These are phyloP conservation scores for Lasiodiplodia theobromae DNA, from an alignment of 2,329 filamentous ascomycete species.

Conservation along the genomic window DNA sequence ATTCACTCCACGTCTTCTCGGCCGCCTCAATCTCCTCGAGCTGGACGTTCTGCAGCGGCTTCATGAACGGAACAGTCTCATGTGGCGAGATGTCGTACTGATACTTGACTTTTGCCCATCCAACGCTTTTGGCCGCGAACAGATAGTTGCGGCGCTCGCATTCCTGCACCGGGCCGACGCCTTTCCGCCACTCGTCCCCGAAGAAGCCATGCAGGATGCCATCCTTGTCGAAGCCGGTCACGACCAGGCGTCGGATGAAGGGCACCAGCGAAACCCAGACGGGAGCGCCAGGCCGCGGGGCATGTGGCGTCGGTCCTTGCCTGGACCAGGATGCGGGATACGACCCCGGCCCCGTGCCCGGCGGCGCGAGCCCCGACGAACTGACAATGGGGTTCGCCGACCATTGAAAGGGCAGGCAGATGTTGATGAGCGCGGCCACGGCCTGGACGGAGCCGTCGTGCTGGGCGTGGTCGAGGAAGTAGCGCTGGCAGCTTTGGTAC, in stretches of 20 bases:
- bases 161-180: conserved; percentile 83
- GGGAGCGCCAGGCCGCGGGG: conserved; percentile 46
- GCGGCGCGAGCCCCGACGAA: conserved; percentile 42
- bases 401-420: conserved; percentile 85
- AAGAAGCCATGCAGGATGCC: conserved; percentile 94
- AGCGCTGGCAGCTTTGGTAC: conserved; percentile 87
- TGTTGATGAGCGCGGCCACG: conserved; percentile 89
- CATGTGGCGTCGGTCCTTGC: conserved; percentile 47
- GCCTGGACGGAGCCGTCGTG: conserved; percentile 84
- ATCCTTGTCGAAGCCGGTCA: conserved; percentile 87
- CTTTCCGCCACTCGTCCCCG: conserved; percentile 86
- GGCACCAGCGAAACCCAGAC: conserved; percentile 75
- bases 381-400: conserved; percentile 56
- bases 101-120: conserved; percentile 86
- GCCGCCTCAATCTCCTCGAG: conserved; percentile 83
- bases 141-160: conserved; percentile 92
- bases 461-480: conserved; percentile 92
- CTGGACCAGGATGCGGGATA: conserved; percentile 49
- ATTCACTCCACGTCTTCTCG: conserved; percentile 89
- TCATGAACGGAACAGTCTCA: conserved; percentile 86
- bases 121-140: conserved; percentile 91
- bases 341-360: conserved; percentile 36
- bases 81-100: conserved; percentile 87
- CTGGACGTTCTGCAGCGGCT: conserved; percentile 77
- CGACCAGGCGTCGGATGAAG: conserved; percentile 87